A percentile compares a stretch with the other conserved stretches of the same genome.
Conservation (phyloP, 257 asterid genomes). For the Solanum virginianum region DNA sequence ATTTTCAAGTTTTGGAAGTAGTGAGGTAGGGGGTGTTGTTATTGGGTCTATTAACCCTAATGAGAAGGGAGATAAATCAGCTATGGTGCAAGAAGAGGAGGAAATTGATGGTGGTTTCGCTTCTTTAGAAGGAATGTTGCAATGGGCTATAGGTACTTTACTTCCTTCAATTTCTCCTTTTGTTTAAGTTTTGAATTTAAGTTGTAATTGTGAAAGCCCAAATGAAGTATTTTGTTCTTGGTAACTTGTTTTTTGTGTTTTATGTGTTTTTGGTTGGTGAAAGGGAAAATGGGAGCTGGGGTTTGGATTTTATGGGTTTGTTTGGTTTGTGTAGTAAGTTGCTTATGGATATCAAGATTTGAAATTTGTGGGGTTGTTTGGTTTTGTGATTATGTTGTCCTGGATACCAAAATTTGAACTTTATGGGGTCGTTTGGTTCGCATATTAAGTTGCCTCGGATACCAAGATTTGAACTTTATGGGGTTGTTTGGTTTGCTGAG, state of each 20-base stretch:
- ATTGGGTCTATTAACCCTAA: background rate
- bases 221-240: background rate
- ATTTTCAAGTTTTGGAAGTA: conserved; percentile 1
- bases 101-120: conserved; percentile 76
- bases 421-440: background rate
- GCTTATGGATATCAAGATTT: background rate
- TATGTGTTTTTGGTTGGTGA: background rate
- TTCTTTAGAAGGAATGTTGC: conserved; percentile 78
- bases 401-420: no score
- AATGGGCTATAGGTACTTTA: conserved; percentile 66
- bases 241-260: no score
- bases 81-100: conserved; percentile 15
- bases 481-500: background rate
- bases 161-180: background rate
- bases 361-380: background rate
- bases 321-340: no score
- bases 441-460: background rate
- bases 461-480: background rate
- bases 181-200: background rate
- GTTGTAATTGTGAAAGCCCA: background rate
- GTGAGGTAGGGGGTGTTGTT: conserved; percentile 1
- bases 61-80: conserved; percentile 34
- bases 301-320: no score
- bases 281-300: background rate
- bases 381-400: no score